A percentile compares a stretch with the other conserved stretches of the same genome.
Evolutionary conservation across 371 early-diverging fungal species (phyloP).

Genomic region (Blakeslea trispora): DNA sequence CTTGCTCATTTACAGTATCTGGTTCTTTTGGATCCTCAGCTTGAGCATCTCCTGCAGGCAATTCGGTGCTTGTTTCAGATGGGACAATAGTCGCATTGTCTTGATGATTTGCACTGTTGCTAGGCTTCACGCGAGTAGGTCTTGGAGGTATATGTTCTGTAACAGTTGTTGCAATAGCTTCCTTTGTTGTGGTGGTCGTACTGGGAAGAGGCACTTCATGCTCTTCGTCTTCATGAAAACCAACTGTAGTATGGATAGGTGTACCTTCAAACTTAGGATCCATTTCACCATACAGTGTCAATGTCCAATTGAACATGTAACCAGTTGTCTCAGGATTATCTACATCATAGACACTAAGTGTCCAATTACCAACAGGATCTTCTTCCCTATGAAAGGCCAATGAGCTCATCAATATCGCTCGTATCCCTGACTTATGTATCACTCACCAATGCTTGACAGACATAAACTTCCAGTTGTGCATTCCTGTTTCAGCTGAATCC

Average conservation of each 20-base stretch:
- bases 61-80: neutral
- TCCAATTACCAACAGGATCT: conserved; percentile 82
- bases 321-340: conserved; percentile 46
- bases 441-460: conserved; percentile 92
- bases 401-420: neutral
- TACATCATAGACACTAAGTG: conserved; percentile 65
- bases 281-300: conserved; percentile 71
- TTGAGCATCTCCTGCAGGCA: neutral
- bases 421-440: neutral
- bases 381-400: conserved; percentile 78
- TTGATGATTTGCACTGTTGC: neutral
- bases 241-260: conserved; percentile 22
- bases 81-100: neutral
- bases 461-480: conserved; percentile 94
- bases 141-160: conserved; percentile 21
- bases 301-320: conserved; percentile 60
- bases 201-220: conserved; percentile 7
- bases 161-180: conserved; percentile 1
- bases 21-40: neutral
- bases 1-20: neutral
- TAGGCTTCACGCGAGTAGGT: conserved; percentile 27
- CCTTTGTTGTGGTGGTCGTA: conserved; percentile 7
- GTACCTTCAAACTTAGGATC: conserved; percentile 36
- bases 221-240: conserved; percentile 19
- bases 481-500: conserved; percentile 76